A percentile compares a stretch with the other conserved stretches of the same genome.
phyloP scores from a whole-genome alignment of 768 basidiomycete species.

The Termitomyces eurrhizus region DNA sequence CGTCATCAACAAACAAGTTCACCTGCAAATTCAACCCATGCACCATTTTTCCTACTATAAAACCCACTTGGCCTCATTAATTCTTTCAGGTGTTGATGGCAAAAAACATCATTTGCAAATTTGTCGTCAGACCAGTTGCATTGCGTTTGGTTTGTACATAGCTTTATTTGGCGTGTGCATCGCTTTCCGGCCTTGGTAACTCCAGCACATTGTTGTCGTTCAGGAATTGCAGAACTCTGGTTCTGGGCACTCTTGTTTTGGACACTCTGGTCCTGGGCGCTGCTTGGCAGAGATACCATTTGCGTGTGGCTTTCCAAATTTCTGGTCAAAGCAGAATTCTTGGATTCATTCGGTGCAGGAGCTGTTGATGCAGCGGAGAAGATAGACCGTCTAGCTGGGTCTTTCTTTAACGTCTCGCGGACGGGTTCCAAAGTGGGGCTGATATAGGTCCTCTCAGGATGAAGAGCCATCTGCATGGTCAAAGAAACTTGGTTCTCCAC shows the following conservation, averaged over 20 bases:
- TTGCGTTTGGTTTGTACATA: conserved; percentile 23
- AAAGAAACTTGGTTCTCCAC: conserved; percentile 35
- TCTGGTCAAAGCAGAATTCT: conserved; percentile 8
- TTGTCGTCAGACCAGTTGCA: conserved; percentile 22
- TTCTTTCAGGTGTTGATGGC: conserved; percentile 60
- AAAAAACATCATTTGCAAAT: conserved; percentile 44
- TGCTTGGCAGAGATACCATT: conserved; percentile 20
- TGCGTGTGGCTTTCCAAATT: conserved; percentile 13
- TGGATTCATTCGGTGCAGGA: conserved; percentile 16
- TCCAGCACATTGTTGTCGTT: conserved; percentile 61
- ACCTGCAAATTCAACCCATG: conserved; percentile 61
- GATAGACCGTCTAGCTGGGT: conserved; percentile 13
- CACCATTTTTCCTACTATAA: conserved; percentile 45
- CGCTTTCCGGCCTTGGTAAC: conserved; percentile 60
- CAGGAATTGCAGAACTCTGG: conserved; percentile 9
- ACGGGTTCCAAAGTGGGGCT: conserved; percentile 4
- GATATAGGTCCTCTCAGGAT: conserved; percentile 14
- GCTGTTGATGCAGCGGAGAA: conserved; percentile 17
- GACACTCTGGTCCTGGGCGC: conserved; percentile 11
- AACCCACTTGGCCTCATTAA: conserved; percentile 52
- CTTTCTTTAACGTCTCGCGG: conserved; percentile 30
- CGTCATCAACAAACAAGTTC: conserved; percentile 9
- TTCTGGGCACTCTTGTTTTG: conserved; percentile 10
- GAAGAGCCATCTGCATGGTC: conserved; percentile 38
- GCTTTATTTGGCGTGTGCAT: conserved; percentile 59